Percentiles rank a stretch among this genome's conserved stretches.
Evolutionary conservation across 768 basidiomycete genomes (phyloP).

Genomic region (Gyrodon lividus): DNA sequence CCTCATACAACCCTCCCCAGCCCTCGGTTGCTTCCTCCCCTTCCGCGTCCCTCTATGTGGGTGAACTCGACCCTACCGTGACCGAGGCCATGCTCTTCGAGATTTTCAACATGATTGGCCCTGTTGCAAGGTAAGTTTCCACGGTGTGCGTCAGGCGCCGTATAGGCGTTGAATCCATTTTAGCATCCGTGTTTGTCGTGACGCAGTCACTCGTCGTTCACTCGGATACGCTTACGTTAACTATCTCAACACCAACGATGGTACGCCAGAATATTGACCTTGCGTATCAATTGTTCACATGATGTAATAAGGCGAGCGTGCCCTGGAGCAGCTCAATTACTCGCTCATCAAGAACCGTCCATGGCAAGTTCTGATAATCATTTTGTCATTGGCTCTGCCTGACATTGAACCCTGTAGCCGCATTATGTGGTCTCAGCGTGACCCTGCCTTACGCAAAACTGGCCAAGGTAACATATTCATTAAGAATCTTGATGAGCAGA

Average conservation of each 20-base stretch:
- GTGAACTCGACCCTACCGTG: slow-evolving; percentile 96
- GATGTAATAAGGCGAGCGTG: slow-evolving; percentile 76
- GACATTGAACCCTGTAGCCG: slow-evolving; percentile 52
- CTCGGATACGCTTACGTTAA: slow-evolving; percentile 99
- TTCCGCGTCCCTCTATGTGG: slow-evolving; percentile 96
- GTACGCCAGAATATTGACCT: slow-evolving; percentile 41
- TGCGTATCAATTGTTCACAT: neutral
- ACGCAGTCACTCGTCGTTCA: slow-evolving; percentile 98
- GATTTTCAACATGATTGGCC: slow-evolving; percentile 99
- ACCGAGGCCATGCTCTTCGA: slow-evolving; percentile 99
- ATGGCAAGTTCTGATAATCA: slow-evolving; percentile 55
- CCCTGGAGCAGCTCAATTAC: slow-evolving; percentile 98
- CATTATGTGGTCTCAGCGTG: slow-evolving; percentile 99
- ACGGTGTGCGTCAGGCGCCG: neutral
- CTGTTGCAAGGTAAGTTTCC: slow-evolving; percentile 82
- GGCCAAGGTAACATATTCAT: slow-evolving; percentile 99
- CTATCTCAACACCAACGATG: slow-evolving; percentile 93
- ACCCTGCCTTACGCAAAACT: slow-evolving; percentile 98
- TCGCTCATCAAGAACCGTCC: slow-evolving; percentile 97
- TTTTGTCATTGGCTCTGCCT: neutral
- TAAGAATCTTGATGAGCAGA: slow-evolving; percentile 96
- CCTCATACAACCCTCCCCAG: slow-evolving; percentile 58
- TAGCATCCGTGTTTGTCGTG: slow-evolving; percentile 99
- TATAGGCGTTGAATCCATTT: neutral
- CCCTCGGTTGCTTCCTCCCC: slow-evolving; percentile 61